These are phyloP conservation scores for Phalaenopsis hybrid DNA, from an alignment of 116 monocot genomes.

Conservation along the genomic window DNA sequence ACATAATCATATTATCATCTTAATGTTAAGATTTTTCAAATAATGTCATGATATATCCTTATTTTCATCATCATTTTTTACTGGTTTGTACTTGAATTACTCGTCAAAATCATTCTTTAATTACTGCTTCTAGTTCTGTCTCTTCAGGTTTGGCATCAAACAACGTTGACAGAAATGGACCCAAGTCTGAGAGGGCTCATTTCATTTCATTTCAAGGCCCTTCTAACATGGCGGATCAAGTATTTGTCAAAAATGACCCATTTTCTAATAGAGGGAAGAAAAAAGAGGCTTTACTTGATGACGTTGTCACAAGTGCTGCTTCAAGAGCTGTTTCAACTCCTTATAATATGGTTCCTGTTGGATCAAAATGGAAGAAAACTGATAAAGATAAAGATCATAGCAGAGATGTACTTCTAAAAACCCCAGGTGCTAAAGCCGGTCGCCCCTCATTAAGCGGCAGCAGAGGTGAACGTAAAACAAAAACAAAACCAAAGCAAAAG, in stretches of 20 bases:
- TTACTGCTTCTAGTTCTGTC: conserved; percentile 7
- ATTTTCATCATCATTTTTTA: no score
- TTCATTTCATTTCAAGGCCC: conserved; percentile 24
- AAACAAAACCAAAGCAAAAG: conserved; percentile 75
- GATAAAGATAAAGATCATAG: conserved; percentile 53
- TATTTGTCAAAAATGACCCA: conserved; percentile 25
- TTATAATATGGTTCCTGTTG: conserved; percentile 24
- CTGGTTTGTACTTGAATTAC: background rate
- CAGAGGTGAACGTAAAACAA: conserved; percentile 71
- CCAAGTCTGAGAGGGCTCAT: conserved; percentile 21
- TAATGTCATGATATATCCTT: no score
- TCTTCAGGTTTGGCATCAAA: conserved; percentile 13
- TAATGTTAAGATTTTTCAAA: no score
- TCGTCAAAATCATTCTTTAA: background rate
- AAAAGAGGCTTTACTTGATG: conserved; percentile 66
- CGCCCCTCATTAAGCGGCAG: conserved; percentile 36
- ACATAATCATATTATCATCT: background rate
- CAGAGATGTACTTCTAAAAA: conserved; percentile 36
- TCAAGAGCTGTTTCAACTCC: conserved; percentile 23
- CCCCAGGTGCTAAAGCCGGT: conserved; percentile 46
- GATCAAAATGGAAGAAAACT: conserved; percentile 66
- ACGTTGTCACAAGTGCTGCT: conserved; percentile 40
- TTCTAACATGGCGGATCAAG: conserved; percentile 22
- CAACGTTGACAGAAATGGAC: conserved; percentile 21
- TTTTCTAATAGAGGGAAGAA: conserved; percentile 45